These are phyloP conservation scores for Talaromyces sp. DNA, from an alignment of 2,329 filamentous ascomycete species.

Conservation along the genomic window DNA sequence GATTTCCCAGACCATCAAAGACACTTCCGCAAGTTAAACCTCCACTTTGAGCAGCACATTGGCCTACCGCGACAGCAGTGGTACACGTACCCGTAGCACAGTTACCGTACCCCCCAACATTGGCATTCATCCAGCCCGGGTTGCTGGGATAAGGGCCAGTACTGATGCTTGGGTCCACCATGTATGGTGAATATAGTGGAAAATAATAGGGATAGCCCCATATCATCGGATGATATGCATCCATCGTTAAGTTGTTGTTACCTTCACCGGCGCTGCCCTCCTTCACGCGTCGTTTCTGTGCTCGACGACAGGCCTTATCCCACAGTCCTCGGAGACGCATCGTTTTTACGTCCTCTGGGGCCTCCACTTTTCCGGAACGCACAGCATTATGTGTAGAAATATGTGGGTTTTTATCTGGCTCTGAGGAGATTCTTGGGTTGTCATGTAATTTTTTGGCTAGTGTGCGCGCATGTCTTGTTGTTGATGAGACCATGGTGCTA, in stretches of 20 bases:
- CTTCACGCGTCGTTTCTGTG: not conserved
- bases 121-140: conserved; percentile 42
- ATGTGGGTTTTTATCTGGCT: not conserved
- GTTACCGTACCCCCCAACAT: conserved; percentile 39
- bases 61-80: conserved; percentile 33
- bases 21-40: not conserved
- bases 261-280: not conserved
- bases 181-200: conserved; percentile 46
- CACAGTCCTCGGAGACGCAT: not conserved
- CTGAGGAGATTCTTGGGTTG: not conserved
- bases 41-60: not conserved
- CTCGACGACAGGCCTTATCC: not conserved
- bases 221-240: conserved; percentile 28
- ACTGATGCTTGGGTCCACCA: conserved; percentile 39
- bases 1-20: not conserved
- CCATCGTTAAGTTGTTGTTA: not conserved
- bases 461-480: not conserved
- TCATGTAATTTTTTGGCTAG: not conserved
- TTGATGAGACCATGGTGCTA: not conserved
- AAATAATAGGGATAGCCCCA: conserved; percentile 46
- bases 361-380: not conserved
- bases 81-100: conserved; percentile 45
- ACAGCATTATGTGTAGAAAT: conserved; percentile 7
- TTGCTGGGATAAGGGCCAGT: conserved; percentile 40
- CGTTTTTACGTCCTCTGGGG: not conserved